Conservation (phyloP, 306 rosid genomes). For the Glycine soja region DNA sequence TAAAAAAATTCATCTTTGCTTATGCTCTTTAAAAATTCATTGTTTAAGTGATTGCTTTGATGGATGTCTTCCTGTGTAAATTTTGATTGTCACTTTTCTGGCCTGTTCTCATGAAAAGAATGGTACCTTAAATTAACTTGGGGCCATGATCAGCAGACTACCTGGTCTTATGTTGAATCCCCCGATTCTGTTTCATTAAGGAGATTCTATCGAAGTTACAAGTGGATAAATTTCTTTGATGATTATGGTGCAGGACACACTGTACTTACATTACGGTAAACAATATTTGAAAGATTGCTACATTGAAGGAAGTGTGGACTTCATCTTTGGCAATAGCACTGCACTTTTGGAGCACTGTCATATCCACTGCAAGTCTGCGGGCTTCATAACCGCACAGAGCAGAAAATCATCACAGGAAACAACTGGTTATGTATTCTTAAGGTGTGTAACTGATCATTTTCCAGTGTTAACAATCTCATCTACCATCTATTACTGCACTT, state of each 20-base stretch:
- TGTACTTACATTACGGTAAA: conserved; percentile 91
- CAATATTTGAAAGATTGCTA: conserved; percentile 95
- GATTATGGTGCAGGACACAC: conserved; percentile 73
- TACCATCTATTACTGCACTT: conserved; percentile 15
- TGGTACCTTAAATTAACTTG: conserved; percentile 25
- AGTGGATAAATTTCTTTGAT: conserved; percentile 19
- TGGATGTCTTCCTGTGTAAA: conserved; percentile 26
- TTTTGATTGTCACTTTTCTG: conserved; percentile 34
- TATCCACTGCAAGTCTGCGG: conserved; percentile 84
- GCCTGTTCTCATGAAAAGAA: conserved; percentile 22
- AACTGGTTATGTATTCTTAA: conserved; percentile 92
- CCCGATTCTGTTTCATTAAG: conserved; percentile 27
- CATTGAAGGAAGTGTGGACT: conserved; percentile 96
- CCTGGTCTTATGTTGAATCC: conserved; percentile 34
- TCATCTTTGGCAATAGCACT: conserved; percentile 96
- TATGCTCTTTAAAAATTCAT: background rate
- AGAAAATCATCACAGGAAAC: conserved; percentile 94
- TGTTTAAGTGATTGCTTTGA: background rate
- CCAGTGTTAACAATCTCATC: conserved; percentile 55
- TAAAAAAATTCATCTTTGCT: conserved; percentile 19
- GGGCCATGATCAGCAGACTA: conserved; percentile 13
- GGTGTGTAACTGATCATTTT: conserved; percentile 55
- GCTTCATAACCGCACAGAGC: conserved; percentile 88
- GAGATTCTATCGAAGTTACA: conserved; percentile 20
- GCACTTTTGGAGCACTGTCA: conserved; percentile 96